Evolutionary conservation across 1,139 yeast genomes (phyloP).

Genomic region (Sugiyamaella novakii): DNA sequence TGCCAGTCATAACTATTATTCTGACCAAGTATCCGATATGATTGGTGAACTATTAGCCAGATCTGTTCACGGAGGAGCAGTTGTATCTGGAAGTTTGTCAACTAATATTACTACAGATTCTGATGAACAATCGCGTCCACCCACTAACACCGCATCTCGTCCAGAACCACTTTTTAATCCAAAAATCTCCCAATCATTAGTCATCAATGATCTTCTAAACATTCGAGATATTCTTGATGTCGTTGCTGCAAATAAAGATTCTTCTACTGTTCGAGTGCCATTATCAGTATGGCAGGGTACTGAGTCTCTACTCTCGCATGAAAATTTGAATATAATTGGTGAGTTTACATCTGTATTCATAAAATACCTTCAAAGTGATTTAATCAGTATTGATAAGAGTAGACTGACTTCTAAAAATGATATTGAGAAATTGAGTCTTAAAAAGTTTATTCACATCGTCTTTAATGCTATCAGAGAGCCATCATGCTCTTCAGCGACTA

Average conservation of each 20-base stretch:
- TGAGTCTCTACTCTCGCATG: slow-evolving; percentile 37
- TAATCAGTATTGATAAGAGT: slow-evolving; percentile 23
- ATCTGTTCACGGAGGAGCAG: slow-evolving; percentile 8
- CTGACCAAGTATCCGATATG: slow-evolving; percentile 79
- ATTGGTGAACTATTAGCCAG: slow-evolving; percentile 49
- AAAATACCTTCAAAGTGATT: slow-evolving; percentile 29
- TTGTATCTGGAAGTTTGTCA: slow-evolving; percentile 7
- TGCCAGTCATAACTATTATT: slow-evolving; percentile 72
- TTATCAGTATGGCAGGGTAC: slow-evolving; percentile 42
- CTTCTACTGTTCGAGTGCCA: slow-evolving; percentile 27
- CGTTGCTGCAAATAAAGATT: slow-evolving; percentile 20
- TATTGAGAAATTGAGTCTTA: slow-evolving; percentile 32
- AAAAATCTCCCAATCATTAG: slow-evolving; percentile 8
- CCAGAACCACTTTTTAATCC: not conserved
- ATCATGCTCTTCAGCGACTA: slow-evolving; percentile 22
- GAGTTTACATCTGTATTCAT: slow-evolving; percentile 36
- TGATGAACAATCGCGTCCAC: not conserved
- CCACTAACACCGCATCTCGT: not conserved
- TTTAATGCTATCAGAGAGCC: slow-evolving; percentile 26
- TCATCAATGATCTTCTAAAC: slow-evolving; percentile 33
- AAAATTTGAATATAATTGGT: slow-evolving; percentile 33
- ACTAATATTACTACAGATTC: slow-evolving; percentile 4
- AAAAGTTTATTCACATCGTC: slow-evolving; percentile 29
- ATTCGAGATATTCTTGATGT: slow-evolving; percentile 29
- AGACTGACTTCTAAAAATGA: slow-evolving; percentile 14